These are phyloP conservation scores for Poa pratensis DNA, from an alignment of 176 grass and related monocot species.

Conservation along the genomic window DNA sequence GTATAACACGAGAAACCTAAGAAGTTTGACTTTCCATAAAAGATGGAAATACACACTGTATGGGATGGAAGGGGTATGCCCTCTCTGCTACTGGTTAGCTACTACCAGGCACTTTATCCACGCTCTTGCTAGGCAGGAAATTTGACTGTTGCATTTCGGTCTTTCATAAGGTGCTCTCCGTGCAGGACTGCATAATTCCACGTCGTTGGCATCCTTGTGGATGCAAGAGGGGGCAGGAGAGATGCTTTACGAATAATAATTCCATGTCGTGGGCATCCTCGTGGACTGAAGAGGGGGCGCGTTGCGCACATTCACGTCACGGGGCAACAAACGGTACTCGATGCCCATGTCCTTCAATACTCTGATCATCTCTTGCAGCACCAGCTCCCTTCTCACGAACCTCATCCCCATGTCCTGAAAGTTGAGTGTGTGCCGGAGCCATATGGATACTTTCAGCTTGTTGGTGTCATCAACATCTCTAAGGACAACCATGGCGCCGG, in stretches of 20 bases:
- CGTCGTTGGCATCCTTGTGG: not conserved
- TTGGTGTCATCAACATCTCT: not conserved
- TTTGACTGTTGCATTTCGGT: not conserved
- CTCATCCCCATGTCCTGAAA: conserved; percentile 11
- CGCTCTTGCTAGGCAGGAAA: too few species aligned
- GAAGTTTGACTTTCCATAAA: too few species aligned
- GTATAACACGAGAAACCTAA: too few species aligned
- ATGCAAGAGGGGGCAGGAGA: not conserved
- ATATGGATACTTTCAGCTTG: conserved; percentile 7
- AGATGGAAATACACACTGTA: too few species aligned
- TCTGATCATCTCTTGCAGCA: conserved; percentile 18
- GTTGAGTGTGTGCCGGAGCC: not conserved
- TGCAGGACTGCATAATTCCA: not conserved
- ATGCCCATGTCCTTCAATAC: not conserved
- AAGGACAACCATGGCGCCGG: not conserved
- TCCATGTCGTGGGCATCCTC: conserved; percentile 6
- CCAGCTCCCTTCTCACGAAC: not conserved
- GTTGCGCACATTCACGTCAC: not conserved
- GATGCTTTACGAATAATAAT: not conserved
- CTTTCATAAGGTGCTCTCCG: not conserved
- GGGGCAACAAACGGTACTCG: not conserved
- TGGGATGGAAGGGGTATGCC: too few species aligned
- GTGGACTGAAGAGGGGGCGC: conserved; percentile 3
- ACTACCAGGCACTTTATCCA: too few species aligned
- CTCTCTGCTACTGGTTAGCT: too few species aligned